Evolutionary conservation across 108 stramenopile genomes (phyloP), one percentile per base, ranked within the genome.

Genomic region (Nitzschia sp.): DNA sequence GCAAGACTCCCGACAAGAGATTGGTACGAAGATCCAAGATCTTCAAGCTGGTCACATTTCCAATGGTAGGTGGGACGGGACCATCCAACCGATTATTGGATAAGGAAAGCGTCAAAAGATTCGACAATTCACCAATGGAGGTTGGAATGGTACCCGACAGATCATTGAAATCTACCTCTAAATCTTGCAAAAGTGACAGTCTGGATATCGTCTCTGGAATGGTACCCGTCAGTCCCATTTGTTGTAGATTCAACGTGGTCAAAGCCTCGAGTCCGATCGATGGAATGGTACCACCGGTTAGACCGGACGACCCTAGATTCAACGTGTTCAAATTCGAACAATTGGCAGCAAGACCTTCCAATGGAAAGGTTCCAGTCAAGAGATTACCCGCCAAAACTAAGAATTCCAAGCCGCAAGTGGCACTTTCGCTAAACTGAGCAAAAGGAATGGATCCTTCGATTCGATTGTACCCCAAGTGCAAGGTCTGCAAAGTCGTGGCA

Each of bases 361-460:
- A 32, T 4, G 56, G 56, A 57, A 57, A 57, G 2, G 28, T 57
- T 4, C 56, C 56, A 29, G 27, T 57, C 27, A 57, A 57, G 3
- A 3, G 26, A 18, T 57, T 57, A 13, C 8, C 30, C 9, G 56
- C n/a, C 23, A 57, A 30, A 29, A 31, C 56, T 8, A 57, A 4
- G 27, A 17, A 57, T 30, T 57, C 27, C 24, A 57, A 29, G 9
- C 3, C 27, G 18, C 56, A 57, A 57, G 3, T 4, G 31, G 13
- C 27, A 5, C 30, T 25, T 25, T 57, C 56, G 9, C 9, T 2
- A 8, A 57, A 29, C 3, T 5, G 9, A 28, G 77, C 63, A 36
- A 0, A 17, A 28, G 90, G 80, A 32, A 91, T 69, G 34, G 56
- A 66, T 3, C 84, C 84, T 4, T 70, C 66, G 19, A 90, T 65